Percentiles rank a stretch among this genome's conserved stretches.
Evolutionary conservation across 2,329 filamentous ascomycete genomes (phyloP).

Genomic region (Fusarium nurragi): DNA sequence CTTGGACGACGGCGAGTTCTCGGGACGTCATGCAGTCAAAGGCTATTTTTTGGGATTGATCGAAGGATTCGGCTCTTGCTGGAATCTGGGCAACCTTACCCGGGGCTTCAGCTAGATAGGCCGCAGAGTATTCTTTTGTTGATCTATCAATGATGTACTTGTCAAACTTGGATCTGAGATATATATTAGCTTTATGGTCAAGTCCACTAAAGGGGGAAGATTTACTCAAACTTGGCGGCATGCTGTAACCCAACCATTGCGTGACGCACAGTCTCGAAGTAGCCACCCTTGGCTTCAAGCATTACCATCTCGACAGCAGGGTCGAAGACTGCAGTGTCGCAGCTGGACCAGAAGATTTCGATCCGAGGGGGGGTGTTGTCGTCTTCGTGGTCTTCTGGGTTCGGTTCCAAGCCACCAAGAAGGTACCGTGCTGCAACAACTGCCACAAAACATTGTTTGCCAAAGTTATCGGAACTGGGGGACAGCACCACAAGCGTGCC

Average conservation of each 20-base stretch:
- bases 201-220: slow-evolving; percentile 39
- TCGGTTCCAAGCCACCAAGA: slow-evolving; percentile 66
- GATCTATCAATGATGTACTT: slow-evolving; percentile 67
- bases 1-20: slow-evolving; percentile 80
- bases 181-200: background rate
- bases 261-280: slow-evolving; percentile 80
- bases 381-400: slow-evolving; percentile 44
- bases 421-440: slow-evolving; percentile 76
- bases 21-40: slow-evolving; percentile 76
- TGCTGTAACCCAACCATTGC: slow-evolving; percentile 76
- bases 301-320: slow-evolving; percentile 77
- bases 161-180: slow-evolving; percentile 64
- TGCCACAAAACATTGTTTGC: slow-evolving; percentile 72
- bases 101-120: slow-evolving; percentile 42
- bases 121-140: slow-evolving; percentile 44
- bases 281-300: slow-evolving; percentile 78
- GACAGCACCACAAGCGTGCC: slow-evolving; percentile 65
- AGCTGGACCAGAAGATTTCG: slow-evolving; percentile 76
- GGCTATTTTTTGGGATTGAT: slow-evolving; percentile 75
- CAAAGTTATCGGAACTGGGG: slow-evolving; percentile 68
- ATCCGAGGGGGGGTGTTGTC: slow-evolving; percentile 68
- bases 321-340: slow-evolving; percentile 71
- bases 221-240: slow-evolving; percentile 63
- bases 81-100: slow-evolving; percentile 1
- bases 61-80: slow-evolving; percentile 57